Evolutionary conservation across 805 yeast genomes (phyloP).

Genomic region (Jamesozyma piceae): DNA sequence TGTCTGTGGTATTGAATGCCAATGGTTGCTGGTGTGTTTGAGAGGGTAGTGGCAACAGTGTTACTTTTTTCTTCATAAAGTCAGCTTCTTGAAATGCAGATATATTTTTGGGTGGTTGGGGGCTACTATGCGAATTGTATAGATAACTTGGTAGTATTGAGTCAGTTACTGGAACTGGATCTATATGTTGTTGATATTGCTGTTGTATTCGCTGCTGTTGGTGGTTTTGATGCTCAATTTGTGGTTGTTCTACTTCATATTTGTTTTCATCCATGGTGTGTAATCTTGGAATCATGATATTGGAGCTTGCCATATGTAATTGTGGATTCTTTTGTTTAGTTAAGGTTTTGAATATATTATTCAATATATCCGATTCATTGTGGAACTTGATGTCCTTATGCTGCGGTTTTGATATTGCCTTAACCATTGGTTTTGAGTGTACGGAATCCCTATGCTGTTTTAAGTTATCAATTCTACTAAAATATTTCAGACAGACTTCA

Average conservation of each 20-base stretch:
- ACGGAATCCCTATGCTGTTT: slow-evolving; percentile 88
- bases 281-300: background rate
- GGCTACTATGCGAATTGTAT: background rate
- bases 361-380: background rate
- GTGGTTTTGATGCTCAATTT: too few relatives aligned
- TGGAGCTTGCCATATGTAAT: background rate
- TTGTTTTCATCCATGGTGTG: background rate
- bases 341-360: background rate
- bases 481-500: slow-evolving; percentile 67
- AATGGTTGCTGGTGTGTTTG: background rate
- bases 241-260: background rate
- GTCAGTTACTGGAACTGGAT: background rate
- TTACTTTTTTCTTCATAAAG: background rate
- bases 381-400: slow-evolving; percentile 1
- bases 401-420: background rate
- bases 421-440: slow-evolving; percentile 34
- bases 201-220: too few relatives aligned
- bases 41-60: background rate
- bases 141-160: background rate
- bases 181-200: background rate
- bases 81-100: slow-evolving; percentile 43
- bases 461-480: slow-evolving; percentile 77
- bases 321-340: background rate
- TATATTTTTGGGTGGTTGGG: slow-evolving; percentile 54
- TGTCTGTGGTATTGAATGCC: background rate